Conservation (phyloP, 1,139 yeast genomes). For the Geotrichum bryndzae region DNA sequence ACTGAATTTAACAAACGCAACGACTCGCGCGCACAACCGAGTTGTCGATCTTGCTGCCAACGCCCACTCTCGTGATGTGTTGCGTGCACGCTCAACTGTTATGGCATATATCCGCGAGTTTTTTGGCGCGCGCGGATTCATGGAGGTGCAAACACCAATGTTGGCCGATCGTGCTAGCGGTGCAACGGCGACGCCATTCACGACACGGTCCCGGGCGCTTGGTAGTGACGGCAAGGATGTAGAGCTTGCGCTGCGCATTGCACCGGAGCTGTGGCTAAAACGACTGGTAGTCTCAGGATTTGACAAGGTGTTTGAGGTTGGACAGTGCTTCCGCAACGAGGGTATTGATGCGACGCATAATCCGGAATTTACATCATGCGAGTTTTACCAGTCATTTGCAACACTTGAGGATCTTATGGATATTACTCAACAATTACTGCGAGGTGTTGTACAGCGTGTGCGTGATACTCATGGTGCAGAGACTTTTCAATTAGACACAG, state of each 20-base stretch:
- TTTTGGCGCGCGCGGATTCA: constrained; percentile 50
- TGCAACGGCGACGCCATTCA: constrained; percentile 82
- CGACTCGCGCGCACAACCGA: constrained; percentile 59
- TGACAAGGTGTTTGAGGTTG: constrained; percentile 81
- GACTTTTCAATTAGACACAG: not conserved
- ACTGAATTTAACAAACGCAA: constrained; percentile 48
- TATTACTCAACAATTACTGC: constrained; percentile 56
- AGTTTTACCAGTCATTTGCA: constrained; percentile 80
- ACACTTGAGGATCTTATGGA: constrained; percentile 60
- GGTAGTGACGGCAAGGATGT: constrained; percentile 28
- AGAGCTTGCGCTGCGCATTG: constrained; percentile 65
- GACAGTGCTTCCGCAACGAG: constrained; percentile 81
- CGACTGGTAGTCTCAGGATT: constrained; percentile 75
- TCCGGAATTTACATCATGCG: constrained; percentile 93
- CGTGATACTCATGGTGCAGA: constrained; percentile 8
- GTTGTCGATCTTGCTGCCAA: constrained; percentile 72
- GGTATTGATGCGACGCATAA: constrained; percentile 91
- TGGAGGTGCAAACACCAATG: constrained; percentile 87
- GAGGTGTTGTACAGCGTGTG: constrained; percentile 34
- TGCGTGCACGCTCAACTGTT: constrained; percentile 51
- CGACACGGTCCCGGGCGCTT: constrained; percentile 49
- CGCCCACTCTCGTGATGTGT: constrained; percentile 42
- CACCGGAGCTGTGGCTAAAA: constrained; percentile 93
- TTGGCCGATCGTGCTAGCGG: constrained; percentile 69
- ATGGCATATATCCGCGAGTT: constrained; percentile 52